Conservation (phyloP, 352 stramenopile species). For the Phytophthora capsici region DNA sequence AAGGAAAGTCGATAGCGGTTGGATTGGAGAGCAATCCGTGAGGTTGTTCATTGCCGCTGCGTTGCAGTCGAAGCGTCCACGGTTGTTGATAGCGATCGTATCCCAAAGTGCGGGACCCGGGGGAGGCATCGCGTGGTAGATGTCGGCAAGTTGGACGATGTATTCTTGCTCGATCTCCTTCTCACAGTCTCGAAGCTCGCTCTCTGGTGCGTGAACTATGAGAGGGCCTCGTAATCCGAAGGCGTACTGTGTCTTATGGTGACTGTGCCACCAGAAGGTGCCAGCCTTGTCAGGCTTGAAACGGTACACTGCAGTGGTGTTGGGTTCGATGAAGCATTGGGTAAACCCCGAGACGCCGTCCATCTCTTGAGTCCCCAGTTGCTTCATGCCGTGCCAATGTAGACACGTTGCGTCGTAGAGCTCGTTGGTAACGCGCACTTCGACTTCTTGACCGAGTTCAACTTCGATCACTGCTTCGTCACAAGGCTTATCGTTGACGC, state of each 20-base stretch:
- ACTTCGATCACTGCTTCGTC: constrained; percentile 33
- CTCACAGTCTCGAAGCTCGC: constrained; percentile 14
- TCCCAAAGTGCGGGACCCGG: constrained; percentile 29
- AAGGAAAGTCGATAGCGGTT: constrained; percentile 26
- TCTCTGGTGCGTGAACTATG: constrained; percentile 31
- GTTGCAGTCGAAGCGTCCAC: constrained; percentile 42
- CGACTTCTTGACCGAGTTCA: constrained; percentile 31
- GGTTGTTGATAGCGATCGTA: constrained; percentile 39
- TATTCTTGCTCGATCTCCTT: constrained; percentile 32
- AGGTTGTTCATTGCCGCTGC: constrained; percentile 18
- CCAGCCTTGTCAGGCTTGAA: constrained; percentile 41
- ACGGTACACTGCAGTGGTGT: constrained; percentile 31
- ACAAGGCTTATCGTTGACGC: constrained; percentile 28
- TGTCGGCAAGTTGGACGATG: constrained; percentile 32
- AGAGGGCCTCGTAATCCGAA: constrained; percentile 40
- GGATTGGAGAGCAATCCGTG: constrained; percentile 11
- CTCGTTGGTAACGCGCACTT: constrained; percentile 36
- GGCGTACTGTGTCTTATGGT: constrained; percentile 40
- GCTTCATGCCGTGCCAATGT: constrained; percentile 46
- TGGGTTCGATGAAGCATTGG: constrained; percentile 37
- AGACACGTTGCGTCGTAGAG: constrained; percentile 22
- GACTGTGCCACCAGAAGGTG: constrained; percentile 46
- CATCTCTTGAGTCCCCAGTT: constrained; percentile 44
- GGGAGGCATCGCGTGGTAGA: constrained; percentile 28
- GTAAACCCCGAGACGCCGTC: constrained; percentile 40